Percentiles rank a stretch among this genome's conserved stretches.
phyloP scores from a whole-genome alignment of 2,329 filamentous ascomycete genomes.

The Graphilbum sp. region DNA sequence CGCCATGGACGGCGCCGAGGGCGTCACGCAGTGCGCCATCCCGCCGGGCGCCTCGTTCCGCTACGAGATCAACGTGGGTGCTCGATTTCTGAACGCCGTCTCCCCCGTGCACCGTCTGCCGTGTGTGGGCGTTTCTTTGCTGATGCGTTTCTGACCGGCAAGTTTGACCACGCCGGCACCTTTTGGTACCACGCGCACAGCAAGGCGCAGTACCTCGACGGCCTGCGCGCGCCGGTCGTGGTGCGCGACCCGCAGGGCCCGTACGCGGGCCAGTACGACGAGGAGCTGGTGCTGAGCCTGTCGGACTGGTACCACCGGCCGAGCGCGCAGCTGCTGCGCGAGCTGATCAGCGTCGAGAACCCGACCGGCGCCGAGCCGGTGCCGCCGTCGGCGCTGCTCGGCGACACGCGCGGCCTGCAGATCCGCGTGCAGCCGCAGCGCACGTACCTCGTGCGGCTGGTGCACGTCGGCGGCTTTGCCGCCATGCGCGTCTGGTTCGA shows the following conservation, averaged over 20 bases:
- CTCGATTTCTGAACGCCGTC: slow-evolving; percentile 4
- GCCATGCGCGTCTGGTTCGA: slow-evolving; percentile 51
- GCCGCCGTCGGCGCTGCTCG: slow-evolving; percentile 52
- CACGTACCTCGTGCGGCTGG: slow-evolving; percentile 56
- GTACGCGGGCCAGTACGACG: slow-evolving; percentile 39
- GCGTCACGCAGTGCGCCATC: slow-evolving; percentile 52
- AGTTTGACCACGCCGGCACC: slow-evolving; percentile 35
- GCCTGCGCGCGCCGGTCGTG: slow-evolving; percentile 42
- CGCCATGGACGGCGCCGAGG: slow-evolving; percentile 54
- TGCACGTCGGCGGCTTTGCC: slow-evolving; percentile 60
- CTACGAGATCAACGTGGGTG: slow-evolving; percentile 48
- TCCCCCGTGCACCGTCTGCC: background rate
- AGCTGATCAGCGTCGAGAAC: slow-evolving; percentile 35
- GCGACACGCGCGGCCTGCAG: slow-evolving; percentile 48
- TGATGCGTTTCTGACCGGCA: background rate
- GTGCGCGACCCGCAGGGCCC: slow-evolving; percentile 45
- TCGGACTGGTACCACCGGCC: slow-evolving; percentile 56
- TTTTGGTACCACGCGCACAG: slow-evolving; percentile 68
- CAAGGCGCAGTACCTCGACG: slow-evolving; percentile 53
- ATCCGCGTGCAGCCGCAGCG: slow-evolving; percentile 46
- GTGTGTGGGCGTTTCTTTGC: background rate
- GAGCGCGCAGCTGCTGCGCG: slow-evolving; percentile 27
- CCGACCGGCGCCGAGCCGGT: slow-evolving; percentile 46
- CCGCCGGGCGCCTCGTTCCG: slow-evolving; percentile 44
- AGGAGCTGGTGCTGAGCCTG: slow-evolving; percentile 48